These are phyloP conservation scores for Gynostemma pentaphyllum DNA, from an alignment of 306 rosid species.

Conservation along the genomic window DNA sequence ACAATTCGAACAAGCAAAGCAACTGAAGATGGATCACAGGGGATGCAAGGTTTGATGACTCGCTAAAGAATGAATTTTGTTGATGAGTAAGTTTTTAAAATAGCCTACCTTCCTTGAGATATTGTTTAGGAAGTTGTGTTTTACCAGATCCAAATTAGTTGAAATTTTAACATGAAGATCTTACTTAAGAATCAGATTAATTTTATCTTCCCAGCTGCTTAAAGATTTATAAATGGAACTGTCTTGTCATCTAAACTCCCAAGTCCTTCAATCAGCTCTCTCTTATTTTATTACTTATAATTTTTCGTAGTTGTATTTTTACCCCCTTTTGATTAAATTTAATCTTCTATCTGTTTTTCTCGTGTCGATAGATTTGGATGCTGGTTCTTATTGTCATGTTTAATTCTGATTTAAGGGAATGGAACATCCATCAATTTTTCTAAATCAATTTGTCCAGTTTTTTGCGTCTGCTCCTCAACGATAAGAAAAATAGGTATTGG, in stretches of 20 bases:
- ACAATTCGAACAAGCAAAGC: conserved; percentile 68
- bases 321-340: neutral
- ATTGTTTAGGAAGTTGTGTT: conserved; percentile 1
- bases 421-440: too few relatives aligned
- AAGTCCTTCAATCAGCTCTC: neutral
- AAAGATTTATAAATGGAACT: neutral
- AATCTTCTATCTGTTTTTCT: neutral
- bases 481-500: too few relatives aligned
- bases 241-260: neutral
- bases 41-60: conserved; percentile 52
- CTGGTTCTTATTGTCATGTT: neutral
- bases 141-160: neutral
- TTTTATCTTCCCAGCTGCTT: neutral
- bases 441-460: too few relatives aligned
- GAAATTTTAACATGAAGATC: neutral
- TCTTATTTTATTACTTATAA: neutral
- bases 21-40: conserved; percentile 62
- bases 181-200: neutral
- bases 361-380: neutral
- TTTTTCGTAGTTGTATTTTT: conserved; percentile 1
- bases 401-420: neutral
- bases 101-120: neutral
- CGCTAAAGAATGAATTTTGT: conserved; percentile 30
- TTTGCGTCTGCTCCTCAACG: too few relatives aligned
- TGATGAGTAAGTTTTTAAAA: neutral